A percentile compares a stretch with the other conserved stretches of the same genome.
phyloP scores from a whole-genome alignment of 768 basidiomycete genomes.

The Brasilioporus rufonigricans region DNA sequence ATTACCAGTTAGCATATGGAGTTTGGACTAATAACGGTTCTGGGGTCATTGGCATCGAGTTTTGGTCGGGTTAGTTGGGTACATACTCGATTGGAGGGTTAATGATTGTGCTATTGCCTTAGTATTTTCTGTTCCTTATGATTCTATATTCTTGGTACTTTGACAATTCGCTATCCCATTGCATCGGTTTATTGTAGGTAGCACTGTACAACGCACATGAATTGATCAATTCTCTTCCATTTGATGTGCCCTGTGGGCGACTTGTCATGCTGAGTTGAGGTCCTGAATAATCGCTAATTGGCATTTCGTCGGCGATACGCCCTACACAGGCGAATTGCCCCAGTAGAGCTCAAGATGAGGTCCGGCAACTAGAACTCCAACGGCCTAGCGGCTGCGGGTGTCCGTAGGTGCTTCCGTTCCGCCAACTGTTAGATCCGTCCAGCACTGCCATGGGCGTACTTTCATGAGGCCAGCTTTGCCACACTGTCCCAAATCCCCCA shows the following conservation, averaged over 20 bases:
- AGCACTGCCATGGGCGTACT: conserved; percentile 12
- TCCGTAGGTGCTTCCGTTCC: conserved; percentile 15
- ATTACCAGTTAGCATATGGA: conserved; percentile 33
- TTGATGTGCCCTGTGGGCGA: neutral
- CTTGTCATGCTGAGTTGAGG: neutral
- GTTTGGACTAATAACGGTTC: conserved; percentile 34
- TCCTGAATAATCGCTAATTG: conserved; percentile 1
- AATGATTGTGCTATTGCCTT: conserved; percentile 29
- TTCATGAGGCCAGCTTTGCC: conserved; percentile 1
- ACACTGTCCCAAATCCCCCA: conserved; percentile 7
- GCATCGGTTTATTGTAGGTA: conserved; percentile 32
- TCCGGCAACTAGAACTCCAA: conserved; percentile 2
- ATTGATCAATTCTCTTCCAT: neutral
- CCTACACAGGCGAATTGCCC: neutral
- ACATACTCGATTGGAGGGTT: conserved; percentile 31
- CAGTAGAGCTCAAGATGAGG: neutral
- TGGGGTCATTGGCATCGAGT: conserved; percentile 29
- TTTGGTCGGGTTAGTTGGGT: conserved; percentile 27
- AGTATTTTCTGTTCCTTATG: conserved; percentile 25
- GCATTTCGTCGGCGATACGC: conserved; percentile 3
- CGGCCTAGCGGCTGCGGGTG: conserved; percentile 4
- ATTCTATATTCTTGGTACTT: conserved; percentile 29
- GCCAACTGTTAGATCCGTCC: conserved; percentile 21
- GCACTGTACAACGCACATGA: conserved; percentile 25
- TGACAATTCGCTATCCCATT: conserved; percentile 26